Conservation (phyloP, 768 basidiomycete genomes). For the Termitomyces sp. region DNA sequence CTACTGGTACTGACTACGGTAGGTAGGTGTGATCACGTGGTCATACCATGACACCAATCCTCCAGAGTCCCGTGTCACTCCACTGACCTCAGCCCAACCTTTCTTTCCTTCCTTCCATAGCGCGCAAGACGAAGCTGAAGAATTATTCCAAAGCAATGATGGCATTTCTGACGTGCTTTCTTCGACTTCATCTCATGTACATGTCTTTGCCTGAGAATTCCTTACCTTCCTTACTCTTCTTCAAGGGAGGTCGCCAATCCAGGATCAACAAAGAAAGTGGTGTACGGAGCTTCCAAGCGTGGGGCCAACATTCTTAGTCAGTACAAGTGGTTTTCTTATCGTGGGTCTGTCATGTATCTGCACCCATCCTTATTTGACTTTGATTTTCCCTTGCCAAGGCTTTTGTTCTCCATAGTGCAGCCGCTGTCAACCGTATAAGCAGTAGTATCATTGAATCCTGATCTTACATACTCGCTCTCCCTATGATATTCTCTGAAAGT, state of each 20-base stretch:
- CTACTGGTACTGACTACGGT: too few species aligned
- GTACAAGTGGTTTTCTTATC: conserved; percentile 62
- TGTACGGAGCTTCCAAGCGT: conserved; percentile 36
- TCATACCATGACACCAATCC: too few species aligned
- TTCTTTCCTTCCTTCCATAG: too few species aligned
- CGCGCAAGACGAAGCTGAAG: too few species aligned
- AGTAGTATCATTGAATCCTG: too few species aligned
- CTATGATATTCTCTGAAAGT: too few species aligned
- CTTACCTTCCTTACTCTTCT: conserved; percentile 75
- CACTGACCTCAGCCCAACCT: too few species aligned
- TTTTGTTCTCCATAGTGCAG: too few species aligned
- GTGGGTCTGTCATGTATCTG: conserved; percentile 35
- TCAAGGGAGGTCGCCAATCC: conserved; percentile 46
- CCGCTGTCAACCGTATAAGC: too few species aligned
- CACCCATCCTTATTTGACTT: conserved; percentile 12
- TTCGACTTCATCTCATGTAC: conserved; percentile 60
- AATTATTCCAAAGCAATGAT: conserved; percentile 25
- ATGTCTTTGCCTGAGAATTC: conserved; percentile 72
- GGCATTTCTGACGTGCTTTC: conserved; percentile 44
- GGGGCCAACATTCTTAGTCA: conserved; percentile 59
- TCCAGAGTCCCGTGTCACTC: too few species aligned
- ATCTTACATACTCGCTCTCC: too few species aligned
- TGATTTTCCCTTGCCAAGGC: conserved; percentile 44
- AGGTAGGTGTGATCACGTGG: too few species aligned
- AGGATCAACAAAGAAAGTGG: conserved; percentile 62